phyloP scores from a whole-genome alignment of 2,329 filamentous ascomycete species.

The Venturia pyrina region DNA sequence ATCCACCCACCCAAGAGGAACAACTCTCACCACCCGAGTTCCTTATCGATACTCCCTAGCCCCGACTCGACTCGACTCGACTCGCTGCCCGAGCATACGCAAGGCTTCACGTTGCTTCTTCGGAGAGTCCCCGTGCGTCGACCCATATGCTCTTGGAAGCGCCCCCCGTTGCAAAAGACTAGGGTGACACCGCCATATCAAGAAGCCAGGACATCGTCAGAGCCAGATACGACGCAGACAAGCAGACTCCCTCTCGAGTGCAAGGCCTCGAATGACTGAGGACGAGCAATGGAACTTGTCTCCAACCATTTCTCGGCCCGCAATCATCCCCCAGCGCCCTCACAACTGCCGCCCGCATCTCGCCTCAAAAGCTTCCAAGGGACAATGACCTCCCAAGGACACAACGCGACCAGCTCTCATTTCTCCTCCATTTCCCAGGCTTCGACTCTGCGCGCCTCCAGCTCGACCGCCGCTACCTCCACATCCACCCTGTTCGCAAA shows the following conservation, averaged over 20 bases:
- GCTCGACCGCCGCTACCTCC: constrained; percentile 36
- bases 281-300: background rate
- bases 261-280: background rate
- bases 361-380: constrained; percentile 1
- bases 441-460: constrained; percentile 33
- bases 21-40: too few relatives aligned
- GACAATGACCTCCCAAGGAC: constrained; percentile 14
- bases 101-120: background rate
- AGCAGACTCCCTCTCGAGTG: background rate
- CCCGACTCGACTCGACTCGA: too few relatives aligned
- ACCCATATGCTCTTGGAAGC: background rate
- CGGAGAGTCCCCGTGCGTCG: background rate
- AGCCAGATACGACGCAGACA: background rate
- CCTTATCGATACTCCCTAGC: background rate
- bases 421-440: constrained; percentile 38
- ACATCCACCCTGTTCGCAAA: constrained; percentile 32
- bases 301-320: constrained; percentile 2
- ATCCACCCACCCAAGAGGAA: background rate
- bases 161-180: background rate
- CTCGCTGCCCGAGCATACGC: background rate
- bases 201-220: background rate
- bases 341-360: constrained; percentile 3
- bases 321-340: constrained; percentile 6
- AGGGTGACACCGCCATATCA: constrained; percentile 4
- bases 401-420: constrained; percentile 35